phyloP scores from a whole-genome alignment of 2,329 filamentous ascomycete genomes.

The Eutypa lata region DNA sequence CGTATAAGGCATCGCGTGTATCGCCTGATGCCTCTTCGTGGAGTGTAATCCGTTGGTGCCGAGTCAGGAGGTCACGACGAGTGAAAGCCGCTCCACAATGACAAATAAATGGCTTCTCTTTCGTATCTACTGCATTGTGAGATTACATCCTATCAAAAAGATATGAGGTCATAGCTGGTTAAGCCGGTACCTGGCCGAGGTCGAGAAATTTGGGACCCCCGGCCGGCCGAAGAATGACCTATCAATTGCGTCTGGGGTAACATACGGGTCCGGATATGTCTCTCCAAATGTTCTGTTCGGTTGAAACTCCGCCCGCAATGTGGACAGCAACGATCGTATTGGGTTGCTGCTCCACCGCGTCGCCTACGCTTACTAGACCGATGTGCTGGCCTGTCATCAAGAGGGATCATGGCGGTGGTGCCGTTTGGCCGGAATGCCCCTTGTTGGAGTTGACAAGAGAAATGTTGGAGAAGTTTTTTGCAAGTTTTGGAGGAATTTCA shows the following conservation, averaged over 20 bases:
- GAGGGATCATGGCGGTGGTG: not conserved
- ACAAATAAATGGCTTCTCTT: constrained; percentile 38
- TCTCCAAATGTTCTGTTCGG: constrained; percentile 35
- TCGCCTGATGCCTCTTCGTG: constrained; percentile 21
- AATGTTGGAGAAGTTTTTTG: not conserved
- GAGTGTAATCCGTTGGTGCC: constrained; percentile 32
- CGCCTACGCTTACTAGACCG: constrained; percentile 11
- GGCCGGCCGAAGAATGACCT: too few relatives aligned
- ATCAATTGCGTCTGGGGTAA: not conserved
- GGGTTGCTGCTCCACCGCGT: constrained; percentile 13
- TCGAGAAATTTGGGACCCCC: too few relatives aligned
- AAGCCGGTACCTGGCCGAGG: not conserved
- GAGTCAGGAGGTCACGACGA: constrained; percentile 34
- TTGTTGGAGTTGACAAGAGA: constrained; percentile 4
- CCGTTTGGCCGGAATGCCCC: constrained; percentile 4
- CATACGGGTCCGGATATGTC: constrained; percentile 38
- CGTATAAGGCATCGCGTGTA: constrained; percentile 2
- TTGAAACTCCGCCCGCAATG: constrained; percentile 35
- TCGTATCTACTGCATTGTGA: constrained; percentile 29
- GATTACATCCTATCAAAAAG: not conserved
- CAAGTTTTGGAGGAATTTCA: constrained; percentile 1
- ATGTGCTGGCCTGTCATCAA: constrained; percentile 4
- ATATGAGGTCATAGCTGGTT: not conserved
- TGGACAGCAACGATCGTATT: constrained; percentile 26
- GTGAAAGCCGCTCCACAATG: constrained; percentile 36